These are phyloP conservation scores for Cryptococcus sp. DNA, from an alignment of 1,284 basidiomycete genomes.

Conservation along the genomic window DNA sequence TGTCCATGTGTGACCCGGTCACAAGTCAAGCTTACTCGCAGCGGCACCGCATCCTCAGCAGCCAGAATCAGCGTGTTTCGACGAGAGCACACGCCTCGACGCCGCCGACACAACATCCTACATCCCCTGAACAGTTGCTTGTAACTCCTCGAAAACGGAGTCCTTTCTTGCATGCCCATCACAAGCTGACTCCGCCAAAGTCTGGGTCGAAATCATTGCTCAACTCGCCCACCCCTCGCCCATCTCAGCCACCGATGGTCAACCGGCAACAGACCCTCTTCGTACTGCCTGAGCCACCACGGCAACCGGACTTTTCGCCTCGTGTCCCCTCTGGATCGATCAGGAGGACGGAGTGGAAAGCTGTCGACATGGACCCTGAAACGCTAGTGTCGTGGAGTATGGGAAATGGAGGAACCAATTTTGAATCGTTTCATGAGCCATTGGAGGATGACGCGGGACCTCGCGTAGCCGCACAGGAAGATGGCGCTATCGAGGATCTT, in stretches of 20 bases:
- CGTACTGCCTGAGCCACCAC: conserved; percentile 19
- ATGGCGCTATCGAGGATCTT: not conserved
- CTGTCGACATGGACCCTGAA: conserved; percentile 41
- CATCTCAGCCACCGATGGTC: conserved; percentile 1
- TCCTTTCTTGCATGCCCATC: conserved; percentile 5
- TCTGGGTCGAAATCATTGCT: not conserved
- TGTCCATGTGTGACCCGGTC: not conserved
- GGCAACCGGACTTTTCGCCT: conserved; percentile 20
- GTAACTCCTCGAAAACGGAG: conserved; percentile 7
- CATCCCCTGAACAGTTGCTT: conserved; percentile 3
- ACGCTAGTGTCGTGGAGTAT: conserved; percentile 45
- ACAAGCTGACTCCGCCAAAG: conserved; percentile 13
- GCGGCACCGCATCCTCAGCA: too few relatives aligned
- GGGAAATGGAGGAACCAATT: conserved; percentile 5
- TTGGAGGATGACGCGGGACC: not conserved
- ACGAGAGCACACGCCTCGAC: not conserved
- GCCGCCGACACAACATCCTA: conserved; percentile 3
- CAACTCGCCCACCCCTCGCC: too few relatives aligned
- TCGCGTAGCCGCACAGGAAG: not conserved
- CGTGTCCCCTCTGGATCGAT: not conserved
- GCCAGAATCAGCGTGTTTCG: too few relatives aligned
- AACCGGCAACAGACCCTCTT: conserved; percentile 15
- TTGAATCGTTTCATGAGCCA: not conserved
- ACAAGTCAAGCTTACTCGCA: not conserved
- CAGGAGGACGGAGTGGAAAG: conserved; percentile 23